These are phyloP conservation scores for Zanthoxylum bungeanum DNA, from an alignment of 345 rosid species.

Conservation along the genomic window DNA sequence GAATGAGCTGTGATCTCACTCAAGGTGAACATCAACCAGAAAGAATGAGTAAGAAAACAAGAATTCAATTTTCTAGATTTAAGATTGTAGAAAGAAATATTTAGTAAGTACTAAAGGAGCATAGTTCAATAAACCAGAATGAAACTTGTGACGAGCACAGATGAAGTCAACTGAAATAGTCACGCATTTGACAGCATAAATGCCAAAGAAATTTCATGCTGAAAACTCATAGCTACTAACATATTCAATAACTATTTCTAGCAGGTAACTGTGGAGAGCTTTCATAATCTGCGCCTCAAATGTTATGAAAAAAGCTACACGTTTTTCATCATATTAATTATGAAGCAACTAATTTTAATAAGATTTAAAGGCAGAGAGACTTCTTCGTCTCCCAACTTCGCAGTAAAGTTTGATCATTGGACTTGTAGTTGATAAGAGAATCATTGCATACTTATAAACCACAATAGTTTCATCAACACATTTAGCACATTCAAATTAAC, in stretches of 20 bases:
- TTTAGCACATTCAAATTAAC: not conserved
- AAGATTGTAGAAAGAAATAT: too few relatives aligned
- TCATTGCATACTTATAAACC: not conserved
- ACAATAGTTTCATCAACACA: not conserved
- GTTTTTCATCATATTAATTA: not conserved
- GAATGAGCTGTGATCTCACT: not conserved
- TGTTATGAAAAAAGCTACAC: not conserved
- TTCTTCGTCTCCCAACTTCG: not conserved
- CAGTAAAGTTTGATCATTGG: not conserved
- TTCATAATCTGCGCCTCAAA: not conserved
- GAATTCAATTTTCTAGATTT: too few relatives aligned
- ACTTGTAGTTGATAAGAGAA: not conserved
- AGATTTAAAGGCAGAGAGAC: not conserved
- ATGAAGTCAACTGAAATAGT: not conserved
- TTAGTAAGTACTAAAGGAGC: not conserved
- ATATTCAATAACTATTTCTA: not conserved
- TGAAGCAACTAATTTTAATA: not conserved
- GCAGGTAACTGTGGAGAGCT: not conserved
- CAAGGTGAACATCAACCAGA: not conserved
- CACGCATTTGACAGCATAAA: not conserved
- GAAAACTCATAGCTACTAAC: not conserved
- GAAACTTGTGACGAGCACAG: not conserved
- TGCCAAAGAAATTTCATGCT: not conserved
- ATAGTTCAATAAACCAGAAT: not conserved
- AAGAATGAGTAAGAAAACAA: too few relatives aligned